Conservation (phyloP, 768 basidiomycete species). For the Hygrophorus pudorinus region DNA sequence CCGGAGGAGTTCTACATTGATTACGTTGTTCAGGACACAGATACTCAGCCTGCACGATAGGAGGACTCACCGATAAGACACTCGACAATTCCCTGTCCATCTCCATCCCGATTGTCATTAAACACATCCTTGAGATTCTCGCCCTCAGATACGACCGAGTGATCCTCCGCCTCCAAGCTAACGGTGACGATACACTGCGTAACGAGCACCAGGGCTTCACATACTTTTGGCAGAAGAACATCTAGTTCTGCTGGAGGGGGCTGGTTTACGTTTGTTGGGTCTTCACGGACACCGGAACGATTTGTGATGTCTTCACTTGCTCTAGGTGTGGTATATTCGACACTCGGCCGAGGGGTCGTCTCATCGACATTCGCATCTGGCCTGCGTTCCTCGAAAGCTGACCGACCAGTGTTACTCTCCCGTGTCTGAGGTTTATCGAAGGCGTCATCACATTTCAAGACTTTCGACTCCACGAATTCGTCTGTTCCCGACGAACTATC, state of each 20-base stretch:
- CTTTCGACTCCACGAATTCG: not conserved
- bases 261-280: not conserved
- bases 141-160: constrained; percentile 6
- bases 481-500: not conserved
- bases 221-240: constrained; percentile 63
- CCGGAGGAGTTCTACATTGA: constrained; percentile 51
- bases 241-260: constrained; percentile 39
- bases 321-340: too few relatives aligned
- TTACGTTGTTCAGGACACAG: constrained; percentile 2
- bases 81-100: constrained; percentile 36
- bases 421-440: too few relatives aligned
- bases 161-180: constrained; percentile 41
- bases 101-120: constrained; percentile 29
- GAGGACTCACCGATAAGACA: constrained; percentile 44
- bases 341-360: too few relatives aligned
- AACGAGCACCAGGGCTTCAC: constrained; percentile 71
- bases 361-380: too few relatives aligned
- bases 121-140: constrained; percentile 31
- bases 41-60: constrained; percentile 1
- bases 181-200: constrained; percentile 67
- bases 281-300: too few relatives aligned
- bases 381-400: too few relatives aligned
- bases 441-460: not conserved
- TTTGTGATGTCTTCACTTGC: too few relatives aligned
- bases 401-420: too few relatives aligned